Conservation (phyloP, 2,329 filamentous ascomycete genomes). For the Colletotrichum brevisporum region DNA sequence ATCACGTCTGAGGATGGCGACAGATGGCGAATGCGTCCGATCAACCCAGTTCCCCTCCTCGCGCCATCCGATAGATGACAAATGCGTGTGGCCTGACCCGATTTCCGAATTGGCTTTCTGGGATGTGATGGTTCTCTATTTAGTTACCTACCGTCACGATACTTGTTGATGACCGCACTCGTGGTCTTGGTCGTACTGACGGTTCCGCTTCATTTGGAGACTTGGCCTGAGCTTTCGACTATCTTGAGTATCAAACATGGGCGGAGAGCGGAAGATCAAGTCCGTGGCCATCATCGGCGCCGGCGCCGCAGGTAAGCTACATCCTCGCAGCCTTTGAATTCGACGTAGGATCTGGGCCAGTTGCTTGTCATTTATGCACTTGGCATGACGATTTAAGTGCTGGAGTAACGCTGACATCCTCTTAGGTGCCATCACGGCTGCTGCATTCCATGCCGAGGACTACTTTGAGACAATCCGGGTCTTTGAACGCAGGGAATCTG, state of each 20-base stretch:
- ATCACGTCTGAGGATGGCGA: constrained; percentile 38
- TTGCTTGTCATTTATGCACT: no score
- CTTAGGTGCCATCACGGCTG: constrained; percentile 62
- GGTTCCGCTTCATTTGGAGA: no score
- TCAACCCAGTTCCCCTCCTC: constrained; percentile 20
- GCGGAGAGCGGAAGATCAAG: constrained; percentile 47
- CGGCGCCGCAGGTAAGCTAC: constrained; percentile 55
- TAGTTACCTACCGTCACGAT: not conserved
- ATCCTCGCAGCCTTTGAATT: not conserved
- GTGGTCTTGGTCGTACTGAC: not conserved
- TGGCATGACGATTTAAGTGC: no score
- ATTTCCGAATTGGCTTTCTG: not conserved
- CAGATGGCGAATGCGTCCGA: constrained; percentile 38
- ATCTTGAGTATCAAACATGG: constrained; percentile 5
- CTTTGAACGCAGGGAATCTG: constrained; percentile 58
- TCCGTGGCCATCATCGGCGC: constrained; percentile 61
- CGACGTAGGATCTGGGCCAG: not conserved
- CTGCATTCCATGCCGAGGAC: constrained; percentile 60
- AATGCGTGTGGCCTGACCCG: constrained; percentile 21
- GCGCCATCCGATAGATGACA: constrained; percentile 24
- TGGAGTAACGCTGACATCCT: not conserved
- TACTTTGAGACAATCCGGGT: constrained; percentile 58
- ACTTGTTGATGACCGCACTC: not conserved
- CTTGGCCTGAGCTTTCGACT: not conserved
- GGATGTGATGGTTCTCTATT: not conserved